Base-by-base conservation (phyloP, 192 early-diverging fungal species). In the Dimargaris verticillata region DNA sequence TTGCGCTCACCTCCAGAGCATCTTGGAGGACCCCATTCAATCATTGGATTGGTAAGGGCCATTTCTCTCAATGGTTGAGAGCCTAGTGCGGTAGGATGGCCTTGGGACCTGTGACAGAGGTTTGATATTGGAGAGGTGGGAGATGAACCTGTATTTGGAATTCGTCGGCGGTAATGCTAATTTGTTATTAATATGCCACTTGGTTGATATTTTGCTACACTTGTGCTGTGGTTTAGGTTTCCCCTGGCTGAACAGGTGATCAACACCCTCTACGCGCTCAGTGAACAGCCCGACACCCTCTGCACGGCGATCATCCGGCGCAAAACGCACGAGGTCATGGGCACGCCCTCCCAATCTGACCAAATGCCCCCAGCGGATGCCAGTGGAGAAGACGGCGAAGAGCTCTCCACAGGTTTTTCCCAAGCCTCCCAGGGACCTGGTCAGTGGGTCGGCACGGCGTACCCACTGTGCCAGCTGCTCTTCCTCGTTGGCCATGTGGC, bases 401-500 rank as follows among this genome's bases (percentile, higher is more conserved):
- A 26, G 49, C 20, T 11, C 26, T 0, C 18, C 22, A n/a, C 18
- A 10, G 49, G 20, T 26, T 22, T 0, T 18, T 22, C n/a, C 15
- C 33, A 24, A 38, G 25, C 44, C 15, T n/a, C 1, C 5, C 24
- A 64, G 33, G 20, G 29, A n/a, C 46, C 22, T 3, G 29, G 20
- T 1, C 47, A 47, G 53, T 38, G 55, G 5, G 66, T 67, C 12
- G 78, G 84, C 61, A 68, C 85, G 29, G 80, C 88, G 68, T 85
- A 89, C 38, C 41, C 57, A 44, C 78, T 99, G 12, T 82, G 84
- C 60, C 87, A 93, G 47, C 72, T 99, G 15, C 67, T 93, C 24
- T 97, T 97, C 61, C 73, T 96, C 28, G 85, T 93, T 28, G 95
- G 96, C 0, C 96, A 99, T 70, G 82, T 95, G 17, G 95, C 91